Conservation (phyloP, 1,284 basidiomycete species). For the Heterobasidion occidentale region DNA sequence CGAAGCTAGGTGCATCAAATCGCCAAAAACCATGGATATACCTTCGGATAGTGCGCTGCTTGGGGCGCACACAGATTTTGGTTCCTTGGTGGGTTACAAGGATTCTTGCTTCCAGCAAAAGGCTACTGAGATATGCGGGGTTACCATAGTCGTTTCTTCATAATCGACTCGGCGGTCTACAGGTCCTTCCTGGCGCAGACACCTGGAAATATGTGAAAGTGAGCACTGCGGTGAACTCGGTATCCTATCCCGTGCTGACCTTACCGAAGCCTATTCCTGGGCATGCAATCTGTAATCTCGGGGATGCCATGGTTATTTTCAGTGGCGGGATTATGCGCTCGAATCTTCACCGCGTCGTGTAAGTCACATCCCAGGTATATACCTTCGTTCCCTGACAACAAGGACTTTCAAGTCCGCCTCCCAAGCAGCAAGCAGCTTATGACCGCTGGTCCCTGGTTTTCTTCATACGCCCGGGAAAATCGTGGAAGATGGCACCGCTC, state of each 20-base stretch:
- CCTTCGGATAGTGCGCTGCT: constrained; percentile 20
- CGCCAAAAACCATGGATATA: constrained; percentile 12
- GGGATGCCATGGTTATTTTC: constrained; percentile 32
- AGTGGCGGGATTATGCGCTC: constrained; percentile 31
- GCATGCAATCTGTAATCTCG: constrained; percentile 19
- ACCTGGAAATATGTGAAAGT: constrained; percentile 67
- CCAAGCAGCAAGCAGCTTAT: constrained; percentile 20
- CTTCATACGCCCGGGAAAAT: constrained; percentile 26
- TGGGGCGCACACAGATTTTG: constrained; percentile 31
- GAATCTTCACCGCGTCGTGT: constrained; percentile 13
- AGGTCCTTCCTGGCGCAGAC: constrained; percentile 56
- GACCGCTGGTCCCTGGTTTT: constrained; percentile 29
- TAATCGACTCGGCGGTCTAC: constrained; percentile 65
- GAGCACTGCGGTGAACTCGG: neutral
- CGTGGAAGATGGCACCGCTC: constrained; percentile 16
- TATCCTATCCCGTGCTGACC: neutral
- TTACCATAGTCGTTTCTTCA: constrained; percentile 47
- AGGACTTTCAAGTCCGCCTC: constrained; percentile 15
- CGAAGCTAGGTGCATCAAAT: constrained; percentile 30
- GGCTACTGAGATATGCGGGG: too few species aligned
- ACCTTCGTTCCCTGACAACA: too few species aligned
- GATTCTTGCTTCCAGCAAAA: neutral
- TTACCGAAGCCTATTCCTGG: constrained; percentile 22
- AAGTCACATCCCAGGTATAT: neutral
- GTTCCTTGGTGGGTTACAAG: constrained; percentile 17